Percentiles rank a stretch among this genome's conserved stretches.
Conservation (phyloP, 345 rosid species). For the Linum trigynum region DNA sequence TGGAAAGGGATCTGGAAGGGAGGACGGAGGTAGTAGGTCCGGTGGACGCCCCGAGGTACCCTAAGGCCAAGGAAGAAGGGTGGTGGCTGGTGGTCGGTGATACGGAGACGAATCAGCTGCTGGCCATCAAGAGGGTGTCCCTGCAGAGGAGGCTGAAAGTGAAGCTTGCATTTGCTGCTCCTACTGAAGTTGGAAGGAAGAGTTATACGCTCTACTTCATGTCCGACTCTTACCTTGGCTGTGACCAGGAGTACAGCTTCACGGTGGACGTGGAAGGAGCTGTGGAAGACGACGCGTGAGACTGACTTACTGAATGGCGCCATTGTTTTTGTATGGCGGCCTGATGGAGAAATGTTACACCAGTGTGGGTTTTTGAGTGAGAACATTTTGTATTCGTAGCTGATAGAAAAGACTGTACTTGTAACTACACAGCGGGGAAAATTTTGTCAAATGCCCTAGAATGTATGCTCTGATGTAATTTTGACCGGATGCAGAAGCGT, state of each 20-base stretch:
- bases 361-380: too few relatives aligned
- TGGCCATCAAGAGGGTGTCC: slow-evolving; percentile 77
- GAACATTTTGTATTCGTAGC: too few relatives aligned
- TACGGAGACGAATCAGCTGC: slow-evolving; percentile 63
- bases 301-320: neutral
- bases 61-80: slow-evolving; percentile 88
- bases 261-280: slow-evolving; percentile 31
- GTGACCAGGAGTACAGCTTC: slow-evolving; percentile 78
- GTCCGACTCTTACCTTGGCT: slow-evolving; percentile 85
- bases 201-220: slow-evolving; percentile 60
- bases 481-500: too few relatives aligned
- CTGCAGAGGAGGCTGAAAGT: slow-evolving; percentile 68
- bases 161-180: slow-evolving; percentile 70
- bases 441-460: too few relatives aligned
- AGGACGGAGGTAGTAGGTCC: slow-evolving; percentile 61
- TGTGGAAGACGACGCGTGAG: slow-evolving; percentile 16
- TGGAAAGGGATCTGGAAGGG: slow-evolving; percentile 76
- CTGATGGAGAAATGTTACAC: too few relatives aligned
- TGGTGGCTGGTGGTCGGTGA: slow-evolving; percentile 98
- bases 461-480: too few relatives aligned
- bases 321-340: too few relatives aligned
- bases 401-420: too few relatives aligned
- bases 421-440: too few relatives aligned
- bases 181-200: slow-evolving; percentile 56
- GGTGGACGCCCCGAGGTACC: slow-evolving; percentile 60